These are phyloP conservation scores for Phytopythium helicoides DNA, from an alignment of 352 stramenopile genomes.

Conservation along the genomic window DNA sequence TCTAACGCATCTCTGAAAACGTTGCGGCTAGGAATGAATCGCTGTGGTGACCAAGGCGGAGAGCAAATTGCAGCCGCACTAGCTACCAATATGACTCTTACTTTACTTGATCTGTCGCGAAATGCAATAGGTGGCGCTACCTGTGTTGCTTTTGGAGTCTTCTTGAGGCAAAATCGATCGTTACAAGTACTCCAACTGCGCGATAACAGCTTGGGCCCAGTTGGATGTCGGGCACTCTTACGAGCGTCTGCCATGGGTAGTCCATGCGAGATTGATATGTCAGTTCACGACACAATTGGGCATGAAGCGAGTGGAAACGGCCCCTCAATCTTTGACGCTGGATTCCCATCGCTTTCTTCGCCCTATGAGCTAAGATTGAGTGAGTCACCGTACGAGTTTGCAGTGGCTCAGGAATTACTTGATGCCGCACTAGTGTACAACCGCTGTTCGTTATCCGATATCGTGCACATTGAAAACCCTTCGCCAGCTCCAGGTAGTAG, in stretches of 20 bases:
- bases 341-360: slow-evolving; percentile 49
- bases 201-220: slow-evolving; percentile 56
- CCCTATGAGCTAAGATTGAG: slow-evolving; percentile 53
- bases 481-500: not conserved
- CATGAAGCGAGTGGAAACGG: slow-evolving; percentile 13
- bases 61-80: slow-evolving; percentile 57
- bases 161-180: slow-evolving; percentile 39
- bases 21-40: slow-evolving; percentile 70
- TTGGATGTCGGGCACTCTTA: slow-evolving; percentile 53
- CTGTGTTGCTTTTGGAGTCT: slow-evolving; percentile 61
- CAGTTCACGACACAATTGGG: slow-evolving; percentile 43
- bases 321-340: slow-evolving; percentile 47
- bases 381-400: slow-evolving; percentile 60
- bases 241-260: slow-evolving; percentile 45
- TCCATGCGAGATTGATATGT: slow-evolving; percentile 52
- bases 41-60: slow-evolving; percentile 56
- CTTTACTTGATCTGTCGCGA: slow-evolving; percentile 50
- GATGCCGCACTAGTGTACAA: slow-evolving; percentile 34
- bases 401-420: slow-evolving; percentile 54
- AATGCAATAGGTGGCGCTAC: slow-evolving; percentile 56
- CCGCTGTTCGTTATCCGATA: slow-evolving; percentile 41
- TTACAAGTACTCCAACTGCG: slow-evolving; percentile 41
- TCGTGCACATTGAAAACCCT: slow-evolving; percentile 25
- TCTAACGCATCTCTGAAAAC: slow-evolving; percentile 42
- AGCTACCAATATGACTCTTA: slow-evolving; percentile 42